These are phyloP conservation scores for Panaeolus cyanescens DNA, from an alignment of 768 basidiomycete species.

Conservation along the genomic window DNA sequence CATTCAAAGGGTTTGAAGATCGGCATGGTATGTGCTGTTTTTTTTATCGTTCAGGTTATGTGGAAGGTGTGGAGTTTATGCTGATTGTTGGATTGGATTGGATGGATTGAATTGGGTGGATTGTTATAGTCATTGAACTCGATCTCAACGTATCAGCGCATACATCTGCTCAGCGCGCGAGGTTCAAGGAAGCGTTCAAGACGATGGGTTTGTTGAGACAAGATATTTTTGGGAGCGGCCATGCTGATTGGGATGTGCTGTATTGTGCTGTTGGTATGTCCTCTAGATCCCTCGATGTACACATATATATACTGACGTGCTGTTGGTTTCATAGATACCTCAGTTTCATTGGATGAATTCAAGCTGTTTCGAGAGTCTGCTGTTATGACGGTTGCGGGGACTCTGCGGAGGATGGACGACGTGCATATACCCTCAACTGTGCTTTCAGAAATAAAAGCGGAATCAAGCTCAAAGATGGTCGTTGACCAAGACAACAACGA, in stretches of 20 bases:
- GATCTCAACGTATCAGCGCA: conserved; percentile 42
- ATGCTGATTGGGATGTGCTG: conserved; percentile 43
- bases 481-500: conserved; percentile 3
- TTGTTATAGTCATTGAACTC: conserved; percentile 54
- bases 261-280: conserved; percentile 25
- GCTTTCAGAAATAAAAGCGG: conserved; percentile 21
- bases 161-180: conserved; percentile 35
- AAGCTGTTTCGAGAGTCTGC: not conserved
- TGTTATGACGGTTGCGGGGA: not conserved
- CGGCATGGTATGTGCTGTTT: conserved; percentile 43
- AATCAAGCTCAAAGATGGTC: conserved; percentile 9
- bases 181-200: conserved; percentile 40
- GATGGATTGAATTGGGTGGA: too few species aligned
- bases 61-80: too few species aligned
- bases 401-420: conserved; percentile 27
- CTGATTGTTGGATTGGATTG: too few species aligned
- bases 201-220: conserved; percentile 53
- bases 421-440: conserved; percentile 42
- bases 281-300: too few species aligned
- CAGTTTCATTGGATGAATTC: not conserved
- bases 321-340: not conserved
- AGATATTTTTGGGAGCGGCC: conserved; percentile 29
- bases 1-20: conserved; percentile 51
- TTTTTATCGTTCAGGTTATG: too few species aligned
- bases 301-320: too few species aligned